phyloP scores from a whole-genome alignment of 2,329 filamentous ascomycete species.

The Cytospora mali region DNA sequence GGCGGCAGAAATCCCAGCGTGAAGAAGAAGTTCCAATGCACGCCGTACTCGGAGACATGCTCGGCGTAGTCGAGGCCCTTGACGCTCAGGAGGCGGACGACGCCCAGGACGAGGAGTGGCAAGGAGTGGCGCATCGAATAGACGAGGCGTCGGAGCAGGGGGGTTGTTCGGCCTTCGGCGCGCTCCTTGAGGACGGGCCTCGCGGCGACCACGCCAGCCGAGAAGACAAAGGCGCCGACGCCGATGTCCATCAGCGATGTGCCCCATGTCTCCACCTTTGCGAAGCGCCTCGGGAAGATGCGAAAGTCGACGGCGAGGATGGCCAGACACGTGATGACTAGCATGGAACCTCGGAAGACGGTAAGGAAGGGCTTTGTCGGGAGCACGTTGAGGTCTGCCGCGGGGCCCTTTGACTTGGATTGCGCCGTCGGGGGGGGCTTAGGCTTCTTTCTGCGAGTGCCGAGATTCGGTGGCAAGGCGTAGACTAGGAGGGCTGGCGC shows the following conservation, averaged over 20 bases:
- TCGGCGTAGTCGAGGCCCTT: slow-evolving; percentile 96
- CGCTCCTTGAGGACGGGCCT: slow-evolving; percentile 75
- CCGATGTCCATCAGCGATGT: slow-evolving; percentile 99
- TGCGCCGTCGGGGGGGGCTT: slow-evolving; percentile 50
- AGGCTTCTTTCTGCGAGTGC: slow-evolving; percentile 50
- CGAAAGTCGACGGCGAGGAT: slow-evolving; percentile 97
- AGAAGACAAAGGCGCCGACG: slow-evolving; percentile 96
- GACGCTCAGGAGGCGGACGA: slow-evolving; percentile 82
- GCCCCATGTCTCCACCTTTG: slow-evolving; percentile 98
- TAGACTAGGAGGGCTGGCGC: slow-evolving; percentile 70
- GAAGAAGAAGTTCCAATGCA: slow-evolving; percentile 99
- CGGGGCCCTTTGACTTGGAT: slow-evolving; percentile 36
- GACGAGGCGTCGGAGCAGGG: slow-evolving; percentile 61
- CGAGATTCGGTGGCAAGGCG: slow-evolving; percentile 49
- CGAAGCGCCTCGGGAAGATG: slow-evolving; percentile 90
- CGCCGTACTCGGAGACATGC: slow-evolving; percentile 95
- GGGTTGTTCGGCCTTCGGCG: slow-evolving; percentile 50
- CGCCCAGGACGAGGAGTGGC: slow-evolving; percentile 77
- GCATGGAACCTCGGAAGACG: slow-evolving; percentile 86
- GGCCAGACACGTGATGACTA: slow-evolving; percentile 84
- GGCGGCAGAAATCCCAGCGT: slow-evolving; percentile 87
- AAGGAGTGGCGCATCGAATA: slow-evolving; percentile 77
- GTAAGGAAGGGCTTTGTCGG: slow-evolving; percentile 92
- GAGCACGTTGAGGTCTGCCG: slow-evolving; percentile 51
- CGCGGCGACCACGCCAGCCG: slow-evolving; percentile 86